Evolutionary conservation across 2,329 filamentous ascomycete species (phyloP), one percentile per base, ranked within the genome.

Genomic region (Onygenales sp.): DNA sequence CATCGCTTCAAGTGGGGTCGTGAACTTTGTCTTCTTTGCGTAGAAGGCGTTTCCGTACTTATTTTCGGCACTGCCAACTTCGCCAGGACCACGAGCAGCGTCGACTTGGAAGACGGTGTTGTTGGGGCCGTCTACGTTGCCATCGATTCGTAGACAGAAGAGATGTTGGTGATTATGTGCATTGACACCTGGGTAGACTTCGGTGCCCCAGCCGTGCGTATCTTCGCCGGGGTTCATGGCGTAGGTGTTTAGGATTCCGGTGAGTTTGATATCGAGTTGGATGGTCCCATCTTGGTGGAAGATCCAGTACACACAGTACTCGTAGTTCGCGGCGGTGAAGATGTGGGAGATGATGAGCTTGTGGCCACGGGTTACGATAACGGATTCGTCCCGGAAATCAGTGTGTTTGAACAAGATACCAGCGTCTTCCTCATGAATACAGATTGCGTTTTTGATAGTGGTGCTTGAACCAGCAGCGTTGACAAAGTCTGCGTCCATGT

Each of bases 81-180:
- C 84, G 0, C 82, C 88, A 0, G 86, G 78, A 0, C 85, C 85
- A 1, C 78, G 75, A 1, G 83, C 77, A 0, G 88, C 86, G 61
- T 96, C 91, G 10, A 86, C 84, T 71, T 91, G 82, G 75, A 89
- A 92, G 55, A 95, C 78, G 0, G 89, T 91, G 68, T 96, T 96
- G 58, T 84, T 79, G 1, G 85, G 81, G 0, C 91, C 91, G 65
- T 95, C 91, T 52, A 96, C 81, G 64, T 92, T 93, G 34, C 90
- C 82, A 66, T 96, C 87, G 43, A 95, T 76, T 42, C 91, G 87
- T 43, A 96, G 75, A 66, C 89, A 95, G 80, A 96, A 96, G 34
- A 96, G 79, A 69, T 96, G 91, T 70, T 96, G 90, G 70, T 96
- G 91, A 74, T 95, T 95, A 73, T 95, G 91, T 0, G 91, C 91